phyloP scores from a whole-genome alignment of 768 basidiomycete genomes.

The Ramaria rubella region DNA sequence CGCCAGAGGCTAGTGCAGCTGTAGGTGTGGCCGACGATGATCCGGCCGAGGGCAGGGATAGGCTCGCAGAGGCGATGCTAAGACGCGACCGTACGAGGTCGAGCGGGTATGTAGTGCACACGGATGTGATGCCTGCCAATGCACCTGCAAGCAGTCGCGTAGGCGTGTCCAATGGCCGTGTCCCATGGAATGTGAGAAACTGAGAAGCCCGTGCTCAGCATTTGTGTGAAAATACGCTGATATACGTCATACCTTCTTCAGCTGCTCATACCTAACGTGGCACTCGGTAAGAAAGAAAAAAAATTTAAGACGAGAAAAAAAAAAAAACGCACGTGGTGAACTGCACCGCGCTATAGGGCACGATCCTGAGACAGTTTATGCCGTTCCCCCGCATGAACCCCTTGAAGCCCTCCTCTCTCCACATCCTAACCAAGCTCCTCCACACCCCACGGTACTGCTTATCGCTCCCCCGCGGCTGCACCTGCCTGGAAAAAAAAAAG shows the following conservation, averaged over 20 bases:
- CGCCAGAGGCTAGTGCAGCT: conserved; percentile 16
- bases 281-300: not conserved
- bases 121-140: conserved; percentile 89
- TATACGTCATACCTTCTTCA: conserved; percentile 62
- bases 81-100: conserved; percentile 90
- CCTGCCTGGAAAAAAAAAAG: conserved; percentile 55
- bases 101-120: conserved; percentile 88
- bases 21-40: conserved; percentile 23
- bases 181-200: conserved; percentile 66
- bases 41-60: conserved; percentile 32
- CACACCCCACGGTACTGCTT: conserved; percentile 80
- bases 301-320: not conserved
- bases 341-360: conserved; percentile 65
- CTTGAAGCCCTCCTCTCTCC: conserved; percentile 86
- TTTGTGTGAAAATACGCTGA: not conserved
- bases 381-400: conserved; percentile 94
- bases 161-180: conserved; percentile 79
- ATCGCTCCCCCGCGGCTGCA: conserved; percentile 63
- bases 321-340: conserved; percentile 25
- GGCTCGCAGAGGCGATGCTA: conserved; percentile 88
- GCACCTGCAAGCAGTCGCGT: conserved; percentile 82
- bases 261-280: conserved; percentile 72
- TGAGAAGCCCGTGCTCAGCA: conserved; percentile 20
- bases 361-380: conserved; percentile 86
- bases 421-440: conserved; percentile 80